phyloP scores from a whole-genome alignment of 2,329 filamentous ascomycete species.

The Nigrograna mackinnonii region DNA sequence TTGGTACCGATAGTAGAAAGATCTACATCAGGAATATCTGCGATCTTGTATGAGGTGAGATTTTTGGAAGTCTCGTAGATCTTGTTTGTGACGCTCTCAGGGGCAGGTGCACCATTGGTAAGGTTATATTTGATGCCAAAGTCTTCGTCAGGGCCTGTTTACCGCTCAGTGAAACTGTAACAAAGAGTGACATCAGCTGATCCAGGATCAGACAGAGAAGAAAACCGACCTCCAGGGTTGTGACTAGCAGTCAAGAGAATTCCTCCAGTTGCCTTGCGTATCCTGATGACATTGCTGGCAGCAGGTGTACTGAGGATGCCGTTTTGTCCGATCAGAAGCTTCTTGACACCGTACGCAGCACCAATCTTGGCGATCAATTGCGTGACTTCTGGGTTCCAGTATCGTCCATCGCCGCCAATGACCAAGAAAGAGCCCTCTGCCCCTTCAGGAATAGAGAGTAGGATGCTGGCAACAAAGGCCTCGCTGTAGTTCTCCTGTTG shows the following conservation, averaged over 20 bases:
- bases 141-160: constrained; percentile 81
- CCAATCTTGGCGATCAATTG: constrained; percentile 97
- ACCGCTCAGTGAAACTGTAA: no score
- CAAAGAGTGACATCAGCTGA: constrained; percentile 2
- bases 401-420: constrained; percentile 96
- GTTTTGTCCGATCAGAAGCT: constrained; percentile 93
- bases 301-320: constrained; percentile 97
- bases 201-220: constrained; percentile 1
- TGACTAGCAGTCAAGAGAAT: constrained; percentile 97
- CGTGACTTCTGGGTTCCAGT: constrained; percentile 95
- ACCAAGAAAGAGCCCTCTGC: constrained; percentile 87
- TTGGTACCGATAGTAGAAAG: constrained; percentile 79
- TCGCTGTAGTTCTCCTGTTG: constrained; percentile 95
- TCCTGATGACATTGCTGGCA: constrained; percentile 93
- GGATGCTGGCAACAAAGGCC: constrained; percentile 90
- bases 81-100: constrained; percentile 96
- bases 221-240: constrained; percentile 85
- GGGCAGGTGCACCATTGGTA: constrained; percentile 91
- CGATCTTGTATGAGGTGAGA: constrained; percentile 89
- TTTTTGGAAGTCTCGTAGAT: constrained; percentile 88
- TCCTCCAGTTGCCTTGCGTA: constrained; percentile 91
- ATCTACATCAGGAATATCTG: constrained; percentile 84
- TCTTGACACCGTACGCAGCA: constrained; percentile 97
- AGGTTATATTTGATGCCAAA: constrained; percentile 99
- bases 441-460: constrained; percentile 95